phyloP scores from a whole-genome alignment of 2,329 filamentous ascomycete genomes.

The Ophiostoma montium region DNA sequence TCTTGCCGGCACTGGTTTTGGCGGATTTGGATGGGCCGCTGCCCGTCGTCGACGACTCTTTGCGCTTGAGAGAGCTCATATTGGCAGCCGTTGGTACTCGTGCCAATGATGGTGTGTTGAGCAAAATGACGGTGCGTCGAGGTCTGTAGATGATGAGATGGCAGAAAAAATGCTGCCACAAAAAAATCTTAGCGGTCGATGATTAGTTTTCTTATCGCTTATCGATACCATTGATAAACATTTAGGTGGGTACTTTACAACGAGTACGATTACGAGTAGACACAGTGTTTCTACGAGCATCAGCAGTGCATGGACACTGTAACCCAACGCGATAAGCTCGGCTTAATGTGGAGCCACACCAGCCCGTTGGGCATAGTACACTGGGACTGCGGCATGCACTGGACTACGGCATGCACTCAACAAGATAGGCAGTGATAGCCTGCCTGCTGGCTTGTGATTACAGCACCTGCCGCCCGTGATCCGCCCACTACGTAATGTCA shows the following conservation, averaged over 20 bases:
- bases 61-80: constrained; percentile 14
- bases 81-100: constrained; percentile 2
- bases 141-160: too few relatives aligned
- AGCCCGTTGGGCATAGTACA: not conserved
- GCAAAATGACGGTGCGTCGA: not conserved
- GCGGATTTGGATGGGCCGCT: constrained; percentile 3
- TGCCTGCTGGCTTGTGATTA: not conserved
- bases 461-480: not conserved
- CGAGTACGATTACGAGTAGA: too few relatives aligned
- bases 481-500: constrained; percentile 8
- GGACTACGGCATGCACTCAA: not conserved
- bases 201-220: not conserved
- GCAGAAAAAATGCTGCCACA: too few relatives aligned
- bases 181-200: not conserved
- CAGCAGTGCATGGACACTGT: too few relatives aligned
- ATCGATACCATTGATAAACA: too few relatives aligned
- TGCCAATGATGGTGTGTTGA: constrained; percentile 2
- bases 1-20: constrained; percentile 1
- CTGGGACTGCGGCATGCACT: not conserved
- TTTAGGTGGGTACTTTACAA: not conserved
- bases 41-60: constrained; percentile 10
- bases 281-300: too few relatives aligned
- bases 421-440: too few relatives aligned
- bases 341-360: too few relatives aligned
- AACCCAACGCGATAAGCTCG: too few relatives aligned